Conservation (phyloP, 345 rosid genomes). For the Gossypium bickii region DNA sequence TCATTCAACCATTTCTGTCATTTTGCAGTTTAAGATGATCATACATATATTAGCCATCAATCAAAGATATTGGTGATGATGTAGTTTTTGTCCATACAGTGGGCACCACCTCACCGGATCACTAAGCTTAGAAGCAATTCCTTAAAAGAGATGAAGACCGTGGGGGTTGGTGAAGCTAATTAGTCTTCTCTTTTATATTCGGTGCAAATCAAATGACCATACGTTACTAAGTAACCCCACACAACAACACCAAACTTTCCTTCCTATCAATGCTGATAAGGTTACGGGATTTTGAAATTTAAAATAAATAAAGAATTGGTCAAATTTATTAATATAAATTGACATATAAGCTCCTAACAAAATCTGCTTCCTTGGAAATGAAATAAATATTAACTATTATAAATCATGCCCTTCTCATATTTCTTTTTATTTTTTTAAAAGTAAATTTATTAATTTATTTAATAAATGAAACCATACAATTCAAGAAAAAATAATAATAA, state of each 20-base stretch:
- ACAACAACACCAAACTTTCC: not conserved
- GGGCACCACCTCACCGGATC: not conserved
- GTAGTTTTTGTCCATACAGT: not conserved
- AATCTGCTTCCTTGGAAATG: too few relatives aligned
- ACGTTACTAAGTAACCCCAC: not conserved
- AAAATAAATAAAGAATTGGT: not conserved
- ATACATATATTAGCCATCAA: too few relatives aligned
- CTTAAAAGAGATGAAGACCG: too few relatives aligned
- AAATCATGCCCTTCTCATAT: not conserved
- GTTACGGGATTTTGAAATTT: not conserved
- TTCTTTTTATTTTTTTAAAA: not conserved
- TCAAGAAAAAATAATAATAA: too few relatives aligned
- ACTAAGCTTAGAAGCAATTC: not conserved
- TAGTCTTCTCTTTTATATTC: not conserved
- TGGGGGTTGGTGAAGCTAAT: not conserved
- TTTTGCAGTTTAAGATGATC: not conserved
- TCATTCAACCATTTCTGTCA: not conserved
- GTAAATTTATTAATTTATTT: too few relatives aligned
- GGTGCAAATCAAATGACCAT: not conserved
- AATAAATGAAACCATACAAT: too few relatives aligned
- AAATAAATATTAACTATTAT: not conserved
- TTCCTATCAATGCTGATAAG: not conserved
- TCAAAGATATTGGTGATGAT: not conserved
- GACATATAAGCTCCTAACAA: not conserved
- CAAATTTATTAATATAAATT: not conserved